Conservation (phyloP, 441 rosid species). For the Corymbia calophylla region DNA sequence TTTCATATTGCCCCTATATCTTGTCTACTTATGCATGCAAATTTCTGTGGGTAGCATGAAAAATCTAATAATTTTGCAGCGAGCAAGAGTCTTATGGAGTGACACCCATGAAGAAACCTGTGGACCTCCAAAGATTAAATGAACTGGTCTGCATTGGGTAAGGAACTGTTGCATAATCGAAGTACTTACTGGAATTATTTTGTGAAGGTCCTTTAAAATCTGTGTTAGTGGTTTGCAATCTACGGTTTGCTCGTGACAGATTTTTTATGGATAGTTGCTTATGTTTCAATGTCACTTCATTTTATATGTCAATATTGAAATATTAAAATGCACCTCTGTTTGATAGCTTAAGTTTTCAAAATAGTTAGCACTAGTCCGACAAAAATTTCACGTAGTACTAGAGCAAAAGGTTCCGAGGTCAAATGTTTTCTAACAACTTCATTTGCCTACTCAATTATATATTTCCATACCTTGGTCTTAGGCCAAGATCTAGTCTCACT, state of each 20-base stretch:
- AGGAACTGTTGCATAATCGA: not conserved
- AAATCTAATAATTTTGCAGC: conserved; percentile 29
- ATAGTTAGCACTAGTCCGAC: not conserved
- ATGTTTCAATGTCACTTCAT: not conserved
- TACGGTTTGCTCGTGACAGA: not conserved
- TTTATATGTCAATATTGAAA: not conserved
- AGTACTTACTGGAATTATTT: not conserved
- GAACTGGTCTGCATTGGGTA: conserved; percentile 69
- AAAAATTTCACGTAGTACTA: not conserved
- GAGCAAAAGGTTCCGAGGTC: not conserved
- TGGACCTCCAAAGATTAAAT: conserved; percentile 54
- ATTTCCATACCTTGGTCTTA: not conserved
- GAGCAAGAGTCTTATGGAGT: conserved; percentile 78
- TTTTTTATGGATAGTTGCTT: not conserved
- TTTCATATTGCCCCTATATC: not conserved
- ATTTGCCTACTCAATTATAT: not conserved
- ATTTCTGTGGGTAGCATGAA: not conserved
- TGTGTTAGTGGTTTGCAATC: not conserved
- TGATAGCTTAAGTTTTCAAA: not conserved
- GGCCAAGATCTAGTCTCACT: not conserved
- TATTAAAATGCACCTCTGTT: not conserved
- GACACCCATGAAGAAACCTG: conserved; percentile 74
- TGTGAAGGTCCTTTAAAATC: not conserved
- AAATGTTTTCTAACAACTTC: not conserved
- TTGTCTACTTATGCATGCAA: not conserved